Evolutionary conservation across 306 rosid species (phyloP).

Genomic region (barrel medic (Medicago truncatula)): DNA sequence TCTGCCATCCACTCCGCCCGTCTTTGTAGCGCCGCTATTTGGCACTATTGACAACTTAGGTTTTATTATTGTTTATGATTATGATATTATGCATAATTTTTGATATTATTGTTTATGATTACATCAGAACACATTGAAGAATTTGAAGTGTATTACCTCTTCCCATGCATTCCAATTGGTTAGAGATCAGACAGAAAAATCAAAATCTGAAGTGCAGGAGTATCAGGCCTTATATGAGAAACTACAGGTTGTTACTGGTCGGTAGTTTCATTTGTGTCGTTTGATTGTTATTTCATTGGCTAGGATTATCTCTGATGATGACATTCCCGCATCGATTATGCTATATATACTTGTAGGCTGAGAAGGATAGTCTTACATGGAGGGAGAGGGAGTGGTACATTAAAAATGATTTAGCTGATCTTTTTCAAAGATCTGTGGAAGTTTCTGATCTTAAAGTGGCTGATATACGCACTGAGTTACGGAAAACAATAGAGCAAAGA

Average conservation of each 20-base stretch:
- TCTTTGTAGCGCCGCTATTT: not conserved
- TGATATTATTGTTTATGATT: too few species aligned
- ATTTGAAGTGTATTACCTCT: constrained; percentile 72
- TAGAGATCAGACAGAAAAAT: constrained; percentile 78
- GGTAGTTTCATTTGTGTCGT: constrained; percentile 75
- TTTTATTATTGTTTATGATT: constrained; percentile 13
- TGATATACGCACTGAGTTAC: constrained; percentile 67
- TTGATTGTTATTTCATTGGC: constrained; percentile 32
- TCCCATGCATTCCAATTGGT: constrained; percentile 71
- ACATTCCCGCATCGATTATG: constrained; percentile 12
- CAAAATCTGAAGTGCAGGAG: constrained; percentile 67
- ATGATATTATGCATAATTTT: constrained; percentile 18
- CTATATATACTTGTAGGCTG: constrained; percentile 64
- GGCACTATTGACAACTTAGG: not conserved
- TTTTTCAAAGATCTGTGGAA: constrained; percentile 67
- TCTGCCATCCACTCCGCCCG: not conserved
- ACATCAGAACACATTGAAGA: constrained; percentile 77
- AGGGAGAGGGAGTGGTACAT: constrained; percentile 84
- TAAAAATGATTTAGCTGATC: constrained; percentile 78
- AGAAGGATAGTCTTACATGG: constrained; percentile 89
- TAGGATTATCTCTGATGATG: constrained; percentile 46
- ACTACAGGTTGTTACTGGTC: constrained; percentile 97
- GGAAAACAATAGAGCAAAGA: constrained; percentile 67
- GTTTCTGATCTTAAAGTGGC: constrained; percentile 68
- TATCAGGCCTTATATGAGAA: constrained; percentile 78